phyloP scores from a whole-genome alignment of 495 filamentous ascomycete species.

The Annulohypoxylon nitens region DNA sequence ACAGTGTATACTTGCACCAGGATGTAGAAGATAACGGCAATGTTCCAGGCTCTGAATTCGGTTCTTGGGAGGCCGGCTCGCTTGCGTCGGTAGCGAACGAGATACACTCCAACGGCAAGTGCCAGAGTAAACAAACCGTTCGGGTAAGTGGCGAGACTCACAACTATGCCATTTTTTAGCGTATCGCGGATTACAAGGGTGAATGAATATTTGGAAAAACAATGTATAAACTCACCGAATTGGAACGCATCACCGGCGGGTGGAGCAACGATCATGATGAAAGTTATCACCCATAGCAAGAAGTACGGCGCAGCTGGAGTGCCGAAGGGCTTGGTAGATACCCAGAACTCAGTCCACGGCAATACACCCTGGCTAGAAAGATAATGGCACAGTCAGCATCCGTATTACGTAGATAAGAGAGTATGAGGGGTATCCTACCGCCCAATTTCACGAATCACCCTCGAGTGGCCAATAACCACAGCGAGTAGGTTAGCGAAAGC shows the following conservation, averaged over 20 bases:
- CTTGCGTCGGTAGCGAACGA: constrained; percentile 65
- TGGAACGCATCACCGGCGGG: constrained; percentile 78
- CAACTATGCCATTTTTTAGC: constrained; percentile 59
- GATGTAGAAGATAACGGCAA: constrained; percentile 67
- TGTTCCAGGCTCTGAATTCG: constrained; percentile 68
- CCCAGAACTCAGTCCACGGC: constrained; percentile 73
- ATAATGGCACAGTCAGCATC: constrained; percentile 4
- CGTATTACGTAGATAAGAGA: not conserved
- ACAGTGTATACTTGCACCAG: constrained; percentile 68
- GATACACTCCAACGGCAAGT: constrained; percentile 66
- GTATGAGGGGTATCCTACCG: constrained; percentile 46
- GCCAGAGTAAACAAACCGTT: constrained; percentile 66
- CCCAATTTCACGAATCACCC: constrained; percentile 72
- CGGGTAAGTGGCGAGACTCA: constrained; percentile 68
- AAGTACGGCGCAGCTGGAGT: constrained; percentile 72
- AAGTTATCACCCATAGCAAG: constrained; percentile 69
- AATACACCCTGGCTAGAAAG: constrained; percentile 71
- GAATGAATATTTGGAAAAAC: too few relatives aligned
- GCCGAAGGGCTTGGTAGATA: constrained; percentile 72
- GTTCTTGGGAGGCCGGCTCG: constrained; percentile 58
- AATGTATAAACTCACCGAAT: constrained; percentile 55
- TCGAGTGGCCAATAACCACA: constrained; percentile 68
- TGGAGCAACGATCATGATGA: constrained; percentile 74
- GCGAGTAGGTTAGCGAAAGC: constrained; percentile 75
- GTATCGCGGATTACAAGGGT: not conserved